These are phyloP conservation scores for Apostasia shenzhenica DNA, from an alignment of 106 monocot genomes.

Conservation along the genomic window DNA sequence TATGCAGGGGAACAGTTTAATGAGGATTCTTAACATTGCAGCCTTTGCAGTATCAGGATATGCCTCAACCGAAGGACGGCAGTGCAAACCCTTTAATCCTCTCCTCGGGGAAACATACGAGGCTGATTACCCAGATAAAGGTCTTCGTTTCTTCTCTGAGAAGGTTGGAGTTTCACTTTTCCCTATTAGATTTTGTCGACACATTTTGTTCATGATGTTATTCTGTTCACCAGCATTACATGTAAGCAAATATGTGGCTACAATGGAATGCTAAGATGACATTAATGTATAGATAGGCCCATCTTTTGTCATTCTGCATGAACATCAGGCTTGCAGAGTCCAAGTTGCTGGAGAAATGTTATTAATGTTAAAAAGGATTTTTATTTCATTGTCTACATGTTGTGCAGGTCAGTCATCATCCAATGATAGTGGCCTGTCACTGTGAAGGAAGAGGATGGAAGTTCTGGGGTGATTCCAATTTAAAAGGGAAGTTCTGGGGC, in stretches of 20 bases:
- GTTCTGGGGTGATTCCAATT: conserved; percentile 91
- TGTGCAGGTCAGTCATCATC: conserved; percentile 93
- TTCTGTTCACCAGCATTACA: too few relatives aligned
- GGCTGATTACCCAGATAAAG: conserved; percentile 98
- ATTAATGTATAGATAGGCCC: not conserved
- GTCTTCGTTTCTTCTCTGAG: conserved; percentile 93
- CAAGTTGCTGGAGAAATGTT: not conserved
- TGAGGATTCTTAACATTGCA: conserved; percentile 90
- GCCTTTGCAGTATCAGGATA: conserved; percentile 97
- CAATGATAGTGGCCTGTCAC: conserved; percentile 93
- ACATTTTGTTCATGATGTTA: not conserved
- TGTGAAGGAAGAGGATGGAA: conserved; percentile 95
- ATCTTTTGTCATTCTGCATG: not conserved
- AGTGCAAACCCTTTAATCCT: conserved; percentile 97
- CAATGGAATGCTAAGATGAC: too few relatives aligned
- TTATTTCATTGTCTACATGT: not conserved
- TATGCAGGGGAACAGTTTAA: conserved; percentile 85
- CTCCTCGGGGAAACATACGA: conserved; percentile 98
- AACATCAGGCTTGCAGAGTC: not conserved
- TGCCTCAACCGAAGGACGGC: conserved; percentile 96
- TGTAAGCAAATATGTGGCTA: too few relatives aligned
- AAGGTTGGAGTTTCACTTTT: conserved; percentile 43
- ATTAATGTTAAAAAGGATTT: not conserved
- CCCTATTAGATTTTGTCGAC: not conserved
- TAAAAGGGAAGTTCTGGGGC: conserved; percentile 96